Evolutionary conservation across 2,329 filamentous ascomycete genomes (phyloP).

Genomic region (Allantophomopsis cytisporea): DNA sequence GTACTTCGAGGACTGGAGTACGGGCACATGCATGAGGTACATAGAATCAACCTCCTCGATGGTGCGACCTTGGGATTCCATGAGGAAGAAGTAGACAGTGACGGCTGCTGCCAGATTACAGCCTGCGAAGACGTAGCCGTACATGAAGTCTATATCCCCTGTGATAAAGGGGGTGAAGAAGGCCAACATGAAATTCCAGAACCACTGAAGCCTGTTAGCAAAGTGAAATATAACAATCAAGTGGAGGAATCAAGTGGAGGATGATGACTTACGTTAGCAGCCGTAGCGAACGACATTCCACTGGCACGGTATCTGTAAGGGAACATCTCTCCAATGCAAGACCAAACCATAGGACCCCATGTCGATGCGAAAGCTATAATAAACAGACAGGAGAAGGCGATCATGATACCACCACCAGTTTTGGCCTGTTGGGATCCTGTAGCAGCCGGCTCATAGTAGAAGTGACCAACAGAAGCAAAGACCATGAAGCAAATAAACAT

Average conservation of each 20-base stretch:
- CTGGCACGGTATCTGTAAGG: slow-evolving; percentile 47
- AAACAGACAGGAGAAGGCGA: slow-evolving; percentile 61
- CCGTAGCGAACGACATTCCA: slow-evolving; percentile 45
- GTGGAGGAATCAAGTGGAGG: too few relatives aligned
- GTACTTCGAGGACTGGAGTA: neutral
- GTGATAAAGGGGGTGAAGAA: slow-evolving; percentile 78
- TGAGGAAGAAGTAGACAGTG: slow-evolving; percentile 65
- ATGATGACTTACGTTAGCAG: slow-evolving; percentile 28
- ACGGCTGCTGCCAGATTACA: slow-evolving; percentile 50
- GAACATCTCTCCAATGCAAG: slow-evolving; percentile 53
- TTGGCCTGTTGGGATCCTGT: slow-evolving; percentile 25
- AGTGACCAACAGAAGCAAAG: slow-evolving; percentile 34
- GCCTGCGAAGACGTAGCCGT: slow-evolving; percentile 64
- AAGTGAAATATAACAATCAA: too few relatives aligned
- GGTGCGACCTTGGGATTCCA: slow-evolving; percentile 37
- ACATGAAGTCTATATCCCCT: slow-evolving; percentile 40
- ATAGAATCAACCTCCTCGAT: slow-evolving; percentile 12
- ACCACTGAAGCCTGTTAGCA: slow-evolving; percentile 25
- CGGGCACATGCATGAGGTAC: slow-evolving; percentile 9
- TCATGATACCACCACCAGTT: slow-evolving; percentile 50
- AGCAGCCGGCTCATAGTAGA: slow-evolving; percentile 37
- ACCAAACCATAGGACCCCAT: slow-evolving; percentile 60
- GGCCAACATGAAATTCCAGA: slow-evolving; percentile 60
- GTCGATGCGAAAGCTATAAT: slow-evolving; percentile 58
- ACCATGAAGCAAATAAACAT: slow-evolving; percentile 50